Conservation (phyloP, 1,284 basidiomycete species). For the Cutaneotrichosporon sp. region DNA sequence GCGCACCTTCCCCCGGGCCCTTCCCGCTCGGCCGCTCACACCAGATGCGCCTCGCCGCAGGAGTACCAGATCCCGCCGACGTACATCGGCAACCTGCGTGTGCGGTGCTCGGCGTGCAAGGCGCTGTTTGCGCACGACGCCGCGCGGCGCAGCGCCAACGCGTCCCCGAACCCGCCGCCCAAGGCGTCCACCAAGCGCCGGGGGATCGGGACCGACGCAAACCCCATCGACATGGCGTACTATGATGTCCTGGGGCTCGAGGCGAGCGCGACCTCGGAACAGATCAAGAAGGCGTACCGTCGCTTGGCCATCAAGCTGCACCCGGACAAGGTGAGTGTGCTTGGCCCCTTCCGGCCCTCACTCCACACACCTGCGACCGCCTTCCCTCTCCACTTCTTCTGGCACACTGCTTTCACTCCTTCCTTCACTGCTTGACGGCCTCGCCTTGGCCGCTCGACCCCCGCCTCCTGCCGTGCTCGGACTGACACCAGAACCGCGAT, state of each 20-base stretch:
- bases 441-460: too few relatives aligned
- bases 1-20: too few relatives aligned
- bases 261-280: conserved; percentile 46
- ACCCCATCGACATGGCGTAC: conserved; percentile 84
- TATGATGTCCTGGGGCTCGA: conserved; percentile 61
- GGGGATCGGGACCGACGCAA: conserved; percentile 77
- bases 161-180: conserved; percentile 9
- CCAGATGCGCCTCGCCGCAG: conserved; percentile 62
- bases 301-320: conserved; percentile 84
- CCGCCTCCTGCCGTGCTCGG: not conserved
- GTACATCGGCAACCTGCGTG: conserved; percentile 63
- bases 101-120: conserved; percentile 67
- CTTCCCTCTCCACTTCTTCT: not conserved
- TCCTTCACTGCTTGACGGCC: too few relatives aligned
- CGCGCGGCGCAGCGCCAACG: not conserved
- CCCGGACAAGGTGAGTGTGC: conserved; percentile 57
- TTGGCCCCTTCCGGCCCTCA: too few relatives aligned
- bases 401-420: not conserved
- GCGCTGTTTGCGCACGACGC: conserved; percentile 43
- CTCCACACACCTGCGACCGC: too few relatives aligned
- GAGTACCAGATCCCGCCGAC: conserved; percentile 75
- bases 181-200: conserved; percentile 57
- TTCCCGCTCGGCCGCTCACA: not conserved
- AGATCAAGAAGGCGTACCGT: conserved; percentile 93
- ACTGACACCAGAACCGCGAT: conserved; percentile 70